Evolutionary conservation across 2,329 filamentous ascomycete species (phyloP), one percentile per base, ranked within the genome.

Genomic region (Knoxdaviesia proteae): DNA sequence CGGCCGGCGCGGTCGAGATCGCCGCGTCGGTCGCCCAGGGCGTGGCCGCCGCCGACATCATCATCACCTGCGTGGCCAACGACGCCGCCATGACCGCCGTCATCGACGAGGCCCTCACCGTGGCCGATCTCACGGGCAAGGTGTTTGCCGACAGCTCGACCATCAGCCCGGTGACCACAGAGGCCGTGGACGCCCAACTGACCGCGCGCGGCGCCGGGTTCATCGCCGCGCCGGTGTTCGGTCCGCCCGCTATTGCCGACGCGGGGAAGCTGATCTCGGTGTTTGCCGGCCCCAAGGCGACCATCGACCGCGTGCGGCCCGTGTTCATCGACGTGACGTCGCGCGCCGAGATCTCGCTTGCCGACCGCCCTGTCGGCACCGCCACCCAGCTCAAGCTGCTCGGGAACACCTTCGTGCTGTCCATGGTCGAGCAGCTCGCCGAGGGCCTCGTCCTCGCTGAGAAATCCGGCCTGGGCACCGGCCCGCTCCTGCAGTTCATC

Each of bases 91-190:
- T 92, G 38, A 68, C 74, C 45, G 61, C 68, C 5, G 72, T 74
- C 20, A 68, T 84, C 46, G 58, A 67, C 37, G 55, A 65, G 3
- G 69, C 79, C 32, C 60, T 84, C 4, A 52, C 69, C 40, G 54
- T 60, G 11, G 44, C 39, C 32, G 61, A 74, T 45, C 60, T 82
- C 11, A 65, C 65, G 32, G 76, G 74, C 47, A 94, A 93, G 61
- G 63, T 90, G 10, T 77, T 94, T 49, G 70, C 93, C 33, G 86
- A 94, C 54, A 87, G 80, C 66, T 90, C 83, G 4, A 94, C 86
- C 31, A 73, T 94, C 34, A 81, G 90, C 57, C 86, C 87, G 0
- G 79, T 87, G 44, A 84, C 81, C 4, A 82, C 81, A 1, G 71
- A 82, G 47, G 65, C 65, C 31, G 58, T 84, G 3, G 77, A 77